phyloP scores from a whole-genome alignment of 1,284 basidiomycete genomes.

The Vanrija pseudolonga region DNA sequence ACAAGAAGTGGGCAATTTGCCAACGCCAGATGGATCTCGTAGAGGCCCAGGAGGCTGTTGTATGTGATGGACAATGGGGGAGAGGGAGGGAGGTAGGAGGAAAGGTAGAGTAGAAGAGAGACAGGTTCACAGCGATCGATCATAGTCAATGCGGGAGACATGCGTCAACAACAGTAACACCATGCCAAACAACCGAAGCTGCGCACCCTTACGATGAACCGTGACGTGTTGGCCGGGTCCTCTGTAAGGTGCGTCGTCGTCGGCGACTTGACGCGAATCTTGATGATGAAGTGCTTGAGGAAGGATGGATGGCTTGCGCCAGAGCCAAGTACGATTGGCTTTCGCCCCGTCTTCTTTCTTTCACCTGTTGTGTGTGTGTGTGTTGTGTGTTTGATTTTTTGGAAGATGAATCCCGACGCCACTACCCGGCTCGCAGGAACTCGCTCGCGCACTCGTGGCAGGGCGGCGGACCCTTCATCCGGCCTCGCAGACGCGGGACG shows the following conservation, averaged over 20 bases:
- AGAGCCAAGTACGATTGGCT: too few species aligned
- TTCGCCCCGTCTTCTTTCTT: too few species aligned
- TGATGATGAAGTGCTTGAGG: too few species aligned
- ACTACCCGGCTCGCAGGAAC: conserved; percentile 21
- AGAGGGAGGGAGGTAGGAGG: conserved; percentile 3
- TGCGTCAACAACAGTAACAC: conserved; percentile 18
- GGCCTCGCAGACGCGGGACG: conserved; percentile 13
- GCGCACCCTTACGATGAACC: conserved; percentile 22
- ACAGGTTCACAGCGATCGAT: conserved; percentile 1
- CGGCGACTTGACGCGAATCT: too few species aligned
- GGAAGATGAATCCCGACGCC: conserved; percentile 18
- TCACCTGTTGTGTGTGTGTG: too few species aligned
- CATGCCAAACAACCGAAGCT: conserved; percentile 7
- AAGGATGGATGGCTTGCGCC: background rate
- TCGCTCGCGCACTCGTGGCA: conserved; percentile 18
- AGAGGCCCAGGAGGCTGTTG: conserved; percentile 22
- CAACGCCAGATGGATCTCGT: conserved; percentile 19
- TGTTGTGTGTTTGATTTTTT: too few species aligned
- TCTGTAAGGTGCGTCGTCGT: too few species aligned
- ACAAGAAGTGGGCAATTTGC: conserved; percentile 15
- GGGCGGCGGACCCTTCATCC: conserved; percentile 8
- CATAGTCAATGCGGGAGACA: conserved; percentile 6
- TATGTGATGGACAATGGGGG: background rate
- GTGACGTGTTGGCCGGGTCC: conserved; percentile 9
- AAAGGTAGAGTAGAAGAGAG: conserved; percentile 3